Base-by-base conservation (phyloP, 169 alveolate species). In the Plasmodium berghei region DNA sequence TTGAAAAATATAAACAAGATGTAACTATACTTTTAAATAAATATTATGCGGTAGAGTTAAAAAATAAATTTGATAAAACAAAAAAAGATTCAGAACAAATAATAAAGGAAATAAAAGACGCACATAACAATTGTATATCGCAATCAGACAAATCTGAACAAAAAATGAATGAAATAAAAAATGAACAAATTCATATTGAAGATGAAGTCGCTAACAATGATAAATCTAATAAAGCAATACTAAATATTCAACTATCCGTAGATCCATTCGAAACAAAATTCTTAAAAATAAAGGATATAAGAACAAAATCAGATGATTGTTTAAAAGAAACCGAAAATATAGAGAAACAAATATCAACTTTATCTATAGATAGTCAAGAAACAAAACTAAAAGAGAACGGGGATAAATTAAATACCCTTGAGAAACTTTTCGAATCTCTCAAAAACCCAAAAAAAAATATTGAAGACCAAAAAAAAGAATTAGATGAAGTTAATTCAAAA, bases 401-500 rank as follows among this genome's bases (percentile, higher is more conserved):
- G 1, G 26, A 22, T 1, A 22, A 0, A 22, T 74, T 61, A 45
- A 56, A 20, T n/a, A 74, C 48, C 26, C 20, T 16, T 74, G 9
- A 18, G 8, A 34, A 40, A 34, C 3, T 5, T 34, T 2, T 59
- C 28, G 9, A 24, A 18, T 48, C 42, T 24, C 14, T 62, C 10
- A 24, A 28, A 46, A 12, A 49, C 40, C 18, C 14, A 46, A 62
- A 26, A 22, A 42, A 74, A 28, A 16, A 14, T n/a, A 59, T 62
- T n/a, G 16, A 46, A 12, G 42, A 46, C 6, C 66, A 77, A 77
- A 18, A 26, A 45, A 58, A n/a, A 16, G 52, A 64, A 45, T 42
- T 77, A 1, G 54, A 49, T 16, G 26, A 14, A 0, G 9, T 63
- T 24, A 24, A 45, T 24, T 20, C 59, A 24, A 9, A 22, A 24